Evolutionary conservation across 2,329 filamentous ascomycete genomes (phyloP).

Genomic region (Tolypocladium tundrense): DNA sequence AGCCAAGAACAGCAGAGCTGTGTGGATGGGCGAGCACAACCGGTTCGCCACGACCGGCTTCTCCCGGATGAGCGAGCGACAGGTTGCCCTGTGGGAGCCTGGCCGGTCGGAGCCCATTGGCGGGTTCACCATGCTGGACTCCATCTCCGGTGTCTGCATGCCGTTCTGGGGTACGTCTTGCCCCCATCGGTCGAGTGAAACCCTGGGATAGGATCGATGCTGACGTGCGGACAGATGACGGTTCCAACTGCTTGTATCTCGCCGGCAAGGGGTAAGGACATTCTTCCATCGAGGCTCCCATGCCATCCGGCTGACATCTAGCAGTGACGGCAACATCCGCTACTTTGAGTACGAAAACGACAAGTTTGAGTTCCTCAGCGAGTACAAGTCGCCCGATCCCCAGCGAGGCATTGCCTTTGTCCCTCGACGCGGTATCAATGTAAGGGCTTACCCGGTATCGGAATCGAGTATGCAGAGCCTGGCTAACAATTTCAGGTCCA

Average conservation of each 20-base stretch:
- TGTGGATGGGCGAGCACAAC: constrained; percentile 97
- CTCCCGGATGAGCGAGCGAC: constrained; percentile 95
- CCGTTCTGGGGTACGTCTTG: constrained; percentile 78
- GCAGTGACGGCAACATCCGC: constrained; percentile 91
- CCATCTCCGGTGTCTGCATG: constrained; percentile 96
- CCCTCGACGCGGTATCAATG: constrained; percentile 89
- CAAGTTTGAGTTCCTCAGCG: constrained; percentile 94
- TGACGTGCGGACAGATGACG: constrained; percentile 54
- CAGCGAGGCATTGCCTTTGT: constrained; percentile 92
- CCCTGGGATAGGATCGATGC: constrained; percentile 1
- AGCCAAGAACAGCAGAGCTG: constrained; percentile 93
- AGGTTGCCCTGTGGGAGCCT: constrained; percentile 91
- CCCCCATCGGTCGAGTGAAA: background rate
- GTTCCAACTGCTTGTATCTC: constrained; percentile 88
- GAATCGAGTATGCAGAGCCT: no score
- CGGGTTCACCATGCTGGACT: constrained; percentile 83
- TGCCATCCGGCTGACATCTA: constrained; percentile 5
- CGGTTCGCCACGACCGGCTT: constrained; percentile 94
- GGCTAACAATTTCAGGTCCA: constrained; percentile 49
- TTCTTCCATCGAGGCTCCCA: background rate
- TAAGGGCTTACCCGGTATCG: constrained; percentile 23
- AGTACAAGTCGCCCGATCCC: constrained; percentile 94
- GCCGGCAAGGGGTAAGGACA: constrained; percentile 85
- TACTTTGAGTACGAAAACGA: constrained; percentile 99
- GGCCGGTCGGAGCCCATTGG: constrained; percentile 78